Evolutionary conservation across 176 grass and related monocot genomes (phyloP), one percentile per base, ranked within the genome.

Genomic region (Musa acuminata): DNA sequence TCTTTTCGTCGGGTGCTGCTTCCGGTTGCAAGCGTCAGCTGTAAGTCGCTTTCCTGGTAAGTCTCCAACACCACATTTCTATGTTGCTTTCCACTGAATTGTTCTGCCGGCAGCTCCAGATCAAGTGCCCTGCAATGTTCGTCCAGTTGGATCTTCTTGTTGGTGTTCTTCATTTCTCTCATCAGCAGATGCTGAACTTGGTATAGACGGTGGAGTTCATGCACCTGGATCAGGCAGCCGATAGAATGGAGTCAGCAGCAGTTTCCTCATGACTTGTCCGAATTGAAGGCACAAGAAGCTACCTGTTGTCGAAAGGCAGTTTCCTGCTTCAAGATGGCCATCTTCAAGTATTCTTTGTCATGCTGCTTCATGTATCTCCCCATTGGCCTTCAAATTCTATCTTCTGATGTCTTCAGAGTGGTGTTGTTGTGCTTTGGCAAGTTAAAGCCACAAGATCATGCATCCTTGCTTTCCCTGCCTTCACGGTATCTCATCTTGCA

Each of bases 251-350:
- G 35, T 43, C 35, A 6, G 35, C 35, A 43, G 35, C 6, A 43
- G 35, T 5, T 43, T 43, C 35, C 35, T 6, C 35, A 43, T 43
- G 35, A 4, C 35, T 43, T 43, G 35, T 43, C 35, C 35, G 3
- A 43, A 43, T 43, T 43, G 4, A 43, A 43, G 35, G 35, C 35
- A 43, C 35, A 12, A 55, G 66, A 69, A 55, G 66, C 23, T 87
- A 89, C 90, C 90, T 93, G 90, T 55, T 89, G 87, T 62, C 78
- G 83, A 80, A 93, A 93, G 57, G 74, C 89, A 52, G 83, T 80
- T 66, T 93, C 90, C 59, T 93, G 90, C 64, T 70, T 89, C 78
- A 93, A 70, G 16, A 93, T 89, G 50, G 82, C 80, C 54, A 83
- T 87, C 84, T 89, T 93, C 57, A 93, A 83, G 52, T 72, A 81